Evolutionary conservation across 176 grass and related monocot species (phyloP).

Genomic region (Aegilops longissima): DNA sequence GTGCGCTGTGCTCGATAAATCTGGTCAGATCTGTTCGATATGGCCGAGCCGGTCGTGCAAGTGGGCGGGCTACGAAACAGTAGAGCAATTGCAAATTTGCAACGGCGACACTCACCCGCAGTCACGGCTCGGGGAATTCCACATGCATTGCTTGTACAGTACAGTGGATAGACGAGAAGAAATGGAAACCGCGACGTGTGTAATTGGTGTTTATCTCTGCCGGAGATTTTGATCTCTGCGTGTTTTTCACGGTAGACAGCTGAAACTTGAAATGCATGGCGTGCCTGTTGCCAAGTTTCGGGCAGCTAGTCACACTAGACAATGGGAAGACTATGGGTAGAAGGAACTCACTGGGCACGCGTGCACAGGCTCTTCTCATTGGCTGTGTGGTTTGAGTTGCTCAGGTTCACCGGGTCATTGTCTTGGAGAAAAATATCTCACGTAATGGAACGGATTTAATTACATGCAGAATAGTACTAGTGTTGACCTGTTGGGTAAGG

Average conservation of each 20-base stretch:
- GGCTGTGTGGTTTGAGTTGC: not conserved
- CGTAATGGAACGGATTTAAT: not conserved
- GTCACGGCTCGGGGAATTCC: slow-evolving; percentile 4
- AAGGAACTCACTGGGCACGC: not conserved
- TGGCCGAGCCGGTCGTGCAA: not conserved
- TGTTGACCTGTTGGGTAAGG: not conserved
- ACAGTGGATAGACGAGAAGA: not conserved
- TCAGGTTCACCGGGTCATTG: slow-evolving; percentile 4
- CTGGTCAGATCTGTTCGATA: slow-evolving; percentile 19
- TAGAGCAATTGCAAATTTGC: slow-evolving; percentile 17
- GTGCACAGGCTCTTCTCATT: not conserved
- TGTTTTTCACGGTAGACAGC: not conserved
- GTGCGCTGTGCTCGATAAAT: slow-evolving; percentile 1
- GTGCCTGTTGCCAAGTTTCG: not conserved
- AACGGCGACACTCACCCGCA: not conserved
- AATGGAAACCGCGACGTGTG: not conserved
- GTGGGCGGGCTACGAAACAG: slow-evolving; percentile 24
- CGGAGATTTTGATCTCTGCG: not conserved
- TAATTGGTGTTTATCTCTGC: not conserved
- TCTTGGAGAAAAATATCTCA: not conserved
- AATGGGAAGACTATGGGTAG: slow-evolving; percentile 7
- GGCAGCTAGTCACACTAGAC: not conserved
- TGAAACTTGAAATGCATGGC: not conserved
- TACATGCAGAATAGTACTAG: not conserved
- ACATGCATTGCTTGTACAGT: not conserved